Evolutionary conservation across 2,329 filamentous ascomycete species (phyloP).

Genomic region (Sarocladiaceae sp.): DNA sequence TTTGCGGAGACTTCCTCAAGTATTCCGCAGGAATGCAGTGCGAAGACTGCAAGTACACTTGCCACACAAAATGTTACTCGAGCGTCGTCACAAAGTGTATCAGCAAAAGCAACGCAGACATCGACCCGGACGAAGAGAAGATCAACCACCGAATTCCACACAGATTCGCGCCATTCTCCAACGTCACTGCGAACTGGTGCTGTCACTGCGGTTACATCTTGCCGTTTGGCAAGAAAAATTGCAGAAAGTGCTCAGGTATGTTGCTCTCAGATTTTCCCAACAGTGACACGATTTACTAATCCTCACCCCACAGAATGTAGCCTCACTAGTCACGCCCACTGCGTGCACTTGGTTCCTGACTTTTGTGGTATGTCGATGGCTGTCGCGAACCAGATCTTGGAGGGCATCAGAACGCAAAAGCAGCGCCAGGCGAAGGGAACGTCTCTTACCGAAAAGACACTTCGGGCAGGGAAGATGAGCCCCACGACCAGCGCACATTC

Average conservation of each 20-base stretch:
- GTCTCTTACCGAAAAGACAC: slow-evolving; percentile 54
- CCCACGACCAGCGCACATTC: slow-evolving; percentile 32
- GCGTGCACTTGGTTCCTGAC: slow-evolving; percentile 92
- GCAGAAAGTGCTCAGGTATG: slow-evolving; percentile 82
- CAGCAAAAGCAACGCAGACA: slow-evolving; percentile 98
- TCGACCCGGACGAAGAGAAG: slow-evolving; percentile 97
- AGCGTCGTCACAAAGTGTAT: slow-evolving; percentile 99
- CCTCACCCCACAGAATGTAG: slow-evolving; percentile 63
- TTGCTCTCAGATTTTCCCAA: background rate
- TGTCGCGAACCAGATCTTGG: slow-evolving; percentile 87
- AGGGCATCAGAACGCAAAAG: slow-evolving; percentile 78
- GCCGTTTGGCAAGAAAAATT: slow-evolving; percentile 92
- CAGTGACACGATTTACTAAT: slow-evolving; percentile 8
- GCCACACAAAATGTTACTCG: slow-evolving; percentile 93
- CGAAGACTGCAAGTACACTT: slow-evolving; percentile 99
- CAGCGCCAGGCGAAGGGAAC: slow-evolving; percentile 55
- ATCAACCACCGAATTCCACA: slow-evolving; percentile 99
- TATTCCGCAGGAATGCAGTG: slow-evolving; percentile 99
- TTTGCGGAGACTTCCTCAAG: slow-evolving; percentile 97
- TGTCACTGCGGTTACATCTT: slow-evolving; percentile 97
- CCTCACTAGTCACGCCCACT: slow-evolving; percentile 86
- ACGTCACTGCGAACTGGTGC: slow-evolving; percentile 98
- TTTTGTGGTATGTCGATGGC: slow-evolving; percentile 99
- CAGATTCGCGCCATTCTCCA: slow-evolving; percentile 93
- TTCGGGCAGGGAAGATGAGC: slow-evolving; percentile 52